Conservation (phyloP, 2,329 filamentous ascomycete species). For the Chaetothyriales sp. region DNA sequence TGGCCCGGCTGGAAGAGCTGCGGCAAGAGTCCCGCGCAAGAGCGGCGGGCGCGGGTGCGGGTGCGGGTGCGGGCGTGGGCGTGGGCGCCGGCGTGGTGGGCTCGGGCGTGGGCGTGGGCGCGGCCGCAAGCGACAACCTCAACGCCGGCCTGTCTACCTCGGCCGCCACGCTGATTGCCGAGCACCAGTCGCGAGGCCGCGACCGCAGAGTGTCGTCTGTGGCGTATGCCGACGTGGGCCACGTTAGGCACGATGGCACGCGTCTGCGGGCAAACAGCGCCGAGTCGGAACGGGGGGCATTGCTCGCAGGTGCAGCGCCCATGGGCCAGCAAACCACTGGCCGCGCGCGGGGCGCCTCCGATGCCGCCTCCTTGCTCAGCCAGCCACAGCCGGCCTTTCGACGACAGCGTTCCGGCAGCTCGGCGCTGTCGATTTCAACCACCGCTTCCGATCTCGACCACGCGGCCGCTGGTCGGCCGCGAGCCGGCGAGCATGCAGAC, state of each 20-base stretch:
- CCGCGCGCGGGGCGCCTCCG: not conserved
- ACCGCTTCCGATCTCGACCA: not conserved
- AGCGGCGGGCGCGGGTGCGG: slow-evolving; percentile 20
- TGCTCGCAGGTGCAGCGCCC: slow-evolving; percentile 27
- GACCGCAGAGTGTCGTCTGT: slow-evolving; percentile 35
- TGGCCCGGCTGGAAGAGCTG: slow-evolving; percentile 53
- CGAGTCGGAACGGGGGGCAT: slow-evolving; percentile 34
- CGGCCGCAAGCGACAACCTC: slow-evolving; percentile 19
- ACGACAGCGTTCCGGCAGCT: not conserved
- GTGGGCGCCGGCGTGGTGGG: no score
- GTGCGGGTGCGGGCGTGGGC: no score
- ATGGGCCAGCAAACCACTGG: slow-evolving; percentile 21
- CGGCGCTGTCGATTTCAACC: not conserved
- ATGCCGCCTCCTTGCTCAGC: not conserved
- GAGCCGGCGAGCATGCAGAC: not conserved
- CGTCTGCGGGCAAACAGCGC: slow-evolving; percentile 34
- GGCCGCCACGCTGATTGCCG: slow-evolving; percentile 28
- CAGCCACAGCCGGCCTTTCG: not conserved
- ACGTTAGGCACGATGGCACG: slow-evolving; percentile 37
- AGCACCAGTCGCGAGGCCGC: slow-evolving; percentile 31
- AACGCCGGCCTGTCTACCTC: slow-evolving; percentile 20
- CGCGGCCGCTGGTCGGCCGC: no score
- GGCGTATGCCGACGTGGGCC: slow-evolving; percentile 34
- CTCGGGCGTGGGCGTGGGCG: slow-evolving; percentile 15
- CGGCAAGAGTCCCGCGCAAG: slow-evolving; percentile 42